Base-by-base conservation (phyloP, 345 rosid genomes). In the Pugionium cornutum region DNA sequence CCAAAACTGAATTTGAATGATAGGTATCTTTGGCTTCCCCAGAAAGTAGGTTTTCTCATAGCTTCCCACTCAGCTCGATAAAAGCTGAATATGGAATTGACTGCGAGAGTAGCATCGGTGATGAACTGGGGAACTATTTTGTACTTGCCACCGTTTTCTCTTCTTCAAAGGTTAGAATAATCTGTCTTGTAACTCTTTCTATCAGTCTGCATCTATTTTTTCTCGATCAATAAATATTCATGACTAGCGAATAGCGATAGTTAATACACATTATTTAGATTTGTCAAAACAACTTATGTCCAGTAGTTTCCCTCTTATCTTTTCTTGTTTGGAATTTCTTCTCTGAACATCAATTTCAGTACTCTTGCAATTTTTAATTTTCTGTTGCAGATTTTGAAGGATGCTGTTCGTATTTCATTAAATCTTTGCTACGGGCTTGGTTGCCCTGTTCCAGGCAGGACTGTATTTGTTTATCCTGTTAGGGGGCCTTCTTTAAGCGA, bases 1-100 rank as follows among this genome's bases (percentile, higher is more conserved):
- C 5, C 39, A 51, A 42, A 68, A 31, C 8, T 66, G 30, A 64
- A 50, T 70, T 42, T 27, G 27, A 28, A 67, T 83, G 62, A 35
- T 75, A 92, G 97, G 90, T 89, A 26, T 90, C 92, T 9, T 68
- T 94, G 72, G 80, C 92, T 62, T 82, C 82, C 47, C 72, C 73
- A 18, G 82, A 59, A 44, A 76, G 65, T 49, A 69, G 66, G 49
- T 48, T 27, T 66, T 74, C 83, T 49, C 67, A 73, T 6, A 58
- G 75, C 10, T 82, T 63, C 62, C 89, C 97, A 2, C 82, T 92
- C 28, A 62, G 79, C 66, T 79, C 85, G 18, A 40, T 89, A 0
- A 62, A 66, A 29, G 77, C 71, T 60, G 92, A 87, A 66, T 79
- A 70, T 64, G 70, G 78, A 67, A 29, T 76, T 66, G 77, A 75